phyloP scores from a whole-genome alignment of 108 stramenopile species.

The Schizochytrium sp. region DNA sequence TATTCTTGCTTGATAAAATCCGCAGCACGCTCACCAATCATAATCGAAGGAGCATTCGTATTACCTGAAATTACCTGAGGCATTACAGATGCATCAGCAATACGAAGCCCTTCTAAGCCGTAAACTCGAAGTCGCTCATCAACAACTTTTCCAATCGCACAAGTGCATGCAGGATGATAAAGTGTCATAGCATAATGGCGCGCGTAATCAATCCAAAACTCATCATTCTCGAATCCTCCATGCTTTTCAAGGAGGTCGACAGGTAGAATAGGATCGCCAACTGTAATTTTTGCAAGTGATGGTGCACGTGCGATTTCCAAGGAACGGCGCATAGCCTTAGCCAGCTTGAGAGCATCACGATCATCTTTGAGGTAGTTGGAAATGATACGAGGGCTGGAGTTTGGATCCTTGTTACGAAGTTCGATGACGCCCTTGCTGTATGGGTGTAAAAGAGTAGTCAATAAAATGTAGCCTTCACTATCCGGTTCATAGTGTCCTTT shows the following conservation, averaged over 20 bases:
- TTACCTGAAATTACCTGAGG: conserved; percentile 72
- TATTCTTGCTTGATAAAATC: conserved; percentile 62
- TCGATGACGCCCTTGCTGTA: neutral
- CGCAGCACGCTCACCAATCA: conserved; percentile 74
- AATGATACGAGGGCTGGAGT: neutral
- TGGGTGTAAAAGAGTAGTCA: conserved; percentile 16
- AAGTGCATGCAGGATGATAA: conserved; percentile 72
- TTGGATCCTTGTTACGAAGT: neutral
- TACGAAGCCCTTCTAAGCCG: conserved; percentile 71
- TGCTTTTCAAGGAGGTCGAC: conserved; percentile 3
- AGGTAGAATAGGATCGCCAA: conserved; percentile 6
- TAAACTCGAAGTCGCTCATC: conserved; percentile 66
- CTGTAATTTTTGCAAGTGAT: neutral
- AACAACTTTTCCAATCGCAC: conserved; percentile 75
- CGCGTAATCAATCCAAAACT: conserved; percentile 20
- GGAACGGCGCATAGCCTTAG: neutral
- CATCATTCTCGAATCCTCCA: conserved; percentile 28
- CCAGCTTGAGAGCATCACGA: neutral
- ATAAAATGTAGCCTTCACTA: neutral
- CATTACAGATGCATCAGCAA: conserved; percentile 71
- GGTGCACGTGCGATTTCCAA: conserved; percentile 27
- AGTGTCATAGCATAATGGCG: conserved; percentile 66
- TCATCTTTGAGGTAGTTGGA: neutral
- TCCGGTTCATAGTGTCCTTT: conserved; percentile 32
- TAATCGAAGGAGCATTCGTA: conserved; percentile 72